Base-by-base conservation (phyloP, 768 basidiomycete genomes). In the Cystobasidium tubakii region DNA sequence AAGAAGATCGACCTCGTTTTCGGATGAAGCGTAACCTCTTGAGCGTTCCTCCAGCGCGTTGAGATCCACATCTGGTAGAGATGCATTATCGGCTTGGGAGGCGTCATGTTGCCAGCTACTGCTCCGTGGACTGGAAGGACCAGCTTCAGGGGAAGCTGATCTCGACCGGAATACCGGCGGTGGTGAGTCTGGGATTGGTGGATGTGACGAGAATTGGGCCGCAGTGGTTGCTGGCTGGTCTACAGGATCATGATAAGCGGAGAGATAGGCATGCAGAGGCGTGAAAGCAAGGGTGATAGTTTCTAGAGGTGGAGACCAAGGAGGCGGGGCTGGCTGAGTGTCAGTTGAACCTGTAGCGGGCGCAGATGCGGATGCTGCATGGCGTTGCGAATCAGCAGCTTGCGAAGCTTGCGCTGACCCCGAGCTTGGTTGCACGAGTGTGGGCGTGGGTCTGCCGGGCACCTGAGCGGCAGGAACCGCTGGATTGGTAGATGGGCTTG, bases 241-340 rank as follows among this genome's bases (percentile, higher is more conserved):
- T 39, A 27, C 36, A 50, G 69, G 33, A 36, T 71, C 69, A 31
- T 55, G 55, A 55, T 71, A 53, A 29, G 69, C 69, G 15, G 57
- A 60, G 6, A 71, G 36, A 31, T 71, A 71, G 29, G 69, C 69
- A 43, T 71, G 69, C 39, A 71, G 60, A 10, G 69, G 69, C 34
- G 69, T 71, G 34, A 34, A 60, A n/a, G 50, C 53, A 12, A 71
- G 54, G 31, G 69, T 71, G 39, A 71, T 71, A 13, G 69, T 71
- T 21, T 46, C 15, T 12, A 71, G 36, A n/a, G 69, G 69, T 3
- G 69, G 50, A n/a, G 50, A 55, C 69, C 69, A 71, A 7, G 69
- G 6, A 9, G 69, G 69, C 4, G 69, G 69, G 1, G 69, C 46
- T 29, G 50, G 50, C 27, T 67, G 27, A 65, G 25, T 36, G 9